Percentiles rank a stretch among this genome's conserved stretches.
Evolutionary conservation across 306 rosid genomes (phyloP).

Genomic region (Fragaria nilgerrensis): DNA sequence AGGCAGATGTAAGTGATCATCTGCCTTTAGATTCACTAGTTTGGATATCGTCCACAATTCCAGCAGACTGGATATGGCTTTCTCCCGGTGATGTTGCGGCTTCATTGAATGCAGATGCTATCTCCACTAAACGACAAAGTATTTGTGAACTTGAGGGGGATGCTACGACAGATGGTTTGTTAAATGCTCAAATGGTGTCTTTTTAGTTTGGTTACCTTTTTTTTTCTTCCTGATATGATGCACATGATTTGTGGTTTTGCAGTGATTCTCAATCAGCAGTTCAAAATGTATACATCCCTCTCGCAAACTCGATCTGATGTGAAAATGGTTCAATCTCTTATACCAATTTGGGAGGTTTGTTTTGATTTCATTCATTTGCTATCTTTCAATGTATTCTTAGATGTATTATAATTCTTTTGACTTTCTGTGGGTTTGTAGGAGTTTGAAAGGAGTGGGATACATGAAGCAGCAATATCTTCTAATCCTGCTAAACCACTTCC

Average conservation of each 20-base stretch:
- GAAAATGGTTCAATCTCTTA: constrained; percentile 92
- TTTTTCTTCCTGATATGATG: not conserved
- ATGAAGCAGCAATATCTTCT: constrained; percentile 41
- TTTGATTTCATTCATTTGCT: constrained; percentile 24
- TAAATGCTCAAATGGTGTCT: constrained; percentile 13
- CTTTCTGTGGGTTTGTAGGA: constrained; percentile 44
- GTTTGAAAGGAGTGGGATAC: constrained; percentile 57
- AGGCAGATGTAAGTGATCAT: constrained; percentile 54
- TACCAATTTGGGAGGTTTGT: constrained; percentile 88
- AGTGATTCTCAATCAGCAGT: constrained; percentile 71
- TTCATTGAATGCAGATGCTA: constrained; percentile 37
- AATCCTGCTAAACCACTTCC: constrained; percentile 73
- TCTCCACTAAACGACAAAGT: constrained; percentile 60
- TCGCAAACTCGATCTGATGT: constrained; percentile 73
- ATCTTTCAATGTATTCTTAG: not conserved
- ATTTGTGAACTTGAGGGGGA: constrained; percentile 91
- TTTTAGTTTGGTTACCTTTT: not conserved
- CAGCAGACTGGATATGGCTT: constrained; percentile 66
- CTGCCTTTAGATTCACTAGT: constrained; percentile 41
- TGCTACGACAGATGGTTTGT: constrained; percentile 72
- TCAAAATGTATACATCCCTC: constrained; percentile 73
- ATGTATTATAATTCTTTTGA: not conserved
- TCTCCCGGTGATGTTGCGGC: constrained; percentile 37
- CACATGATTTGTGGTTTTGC: constrained; percentile 36
- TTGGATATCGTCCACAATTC: constrained; percentile 63